Conservation (phyloP, 805 yeast species). For the Debaryomyces castellii region DNA sequence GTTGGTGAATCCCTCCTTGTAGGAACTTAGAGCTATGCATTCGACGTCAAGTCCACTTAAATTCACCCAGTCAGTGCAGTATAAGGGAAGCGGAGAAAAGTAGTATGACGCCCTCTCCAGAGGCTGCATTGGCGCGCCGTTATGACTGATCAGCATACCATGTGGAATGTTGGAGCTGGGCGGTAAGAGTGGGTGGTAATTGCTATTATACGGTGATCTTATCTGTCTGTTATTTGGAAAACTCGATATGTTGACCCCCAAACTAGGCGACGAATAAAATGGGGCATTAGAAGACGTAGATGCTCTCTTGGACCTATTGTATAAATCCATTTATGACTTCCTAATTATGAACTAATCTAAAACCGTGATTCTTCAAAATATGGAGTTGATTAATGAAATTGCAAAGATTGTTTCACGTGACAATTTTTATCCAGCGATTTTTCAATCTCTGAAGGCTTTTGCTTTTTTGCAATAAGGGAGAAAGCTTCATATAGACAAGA, state of each 20-base stretch:
- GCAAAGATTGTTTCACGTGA: not conserved
- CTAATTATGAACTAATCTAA: not conserved
- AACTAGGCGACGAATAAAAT: slow-evolving; percentile 4
- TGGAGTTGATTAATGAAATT: slow-evolving; percentile 1
- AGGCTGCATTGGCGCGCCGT: not conserved
- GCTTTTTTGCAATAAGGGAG: too few relatives aligned
- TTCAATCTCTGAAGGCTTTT: not conserved
- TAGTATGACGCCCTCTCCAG: slow-evolving; percentile 6
- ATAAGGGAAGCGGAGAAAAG: slow-evolving; percentile 7
- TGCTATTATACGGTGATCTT: slow-evolving; percentile 7
- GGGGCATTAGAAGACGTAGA: slow-evolving; percentile 10
- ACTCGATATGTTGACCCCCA: slow-evolving; percentile 2
- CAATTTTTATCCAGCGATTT: too few relatives aligned
- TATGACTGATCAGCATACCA: not conserved
- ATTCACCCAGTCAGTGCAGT: slow-evolving; percentile 33
- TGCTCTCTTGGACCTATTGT: slow-evolving; percentile 8
- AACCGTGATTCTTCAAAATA: not conserved
- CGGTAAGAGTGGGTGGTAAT: slow-evolving; percentile 12
- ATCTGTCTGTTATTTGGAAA: slow-evolving; percentile 9
- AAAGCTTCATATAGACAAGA: too few relatives aligned
- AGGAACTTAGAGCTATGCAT: slow-evolving; percentile 68
- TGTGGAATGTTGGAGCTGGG: slow-evolving; percentile 6
- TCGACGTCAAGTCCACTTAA: slow-evolving; percentile 33
- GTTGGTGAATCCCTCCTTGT: slow-evolving; percentile 74
- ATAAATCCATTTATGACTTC: slow-evolving; percentile 8